These are phyloP conservation scores for Lentinula sp. DNA, from an alignment of 768 basidiomycete species.

Conservation along the genomic window DNA sequence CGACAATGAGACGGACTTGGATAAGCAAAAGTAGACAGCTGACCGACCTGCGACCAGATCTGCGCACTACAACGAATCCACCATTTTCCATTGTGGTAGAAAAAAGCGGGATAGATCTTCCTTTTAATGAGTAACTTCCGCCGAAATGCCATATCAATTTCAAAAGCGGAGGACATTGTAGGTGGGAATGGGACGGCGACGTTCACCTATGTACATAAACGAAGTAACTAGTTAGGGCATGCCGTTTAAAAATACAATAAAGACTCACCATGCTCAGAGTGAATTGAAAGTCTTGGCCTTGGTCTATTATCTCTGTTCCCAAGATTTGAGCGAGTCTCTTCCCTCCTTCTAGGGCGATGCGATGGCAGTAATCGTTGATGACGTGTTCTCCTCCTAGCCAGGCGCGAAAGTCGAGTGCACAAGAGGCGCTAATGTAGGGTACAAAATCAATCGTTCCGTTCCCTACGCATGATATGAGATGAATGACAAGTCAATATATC, in stretches of 20 bases:
- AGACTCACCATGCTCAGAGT: slow-evolving; percentile 63
- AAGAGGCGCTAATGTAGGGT: slow-evolving; percentile 45
- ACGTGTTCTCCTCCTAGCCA: slow-evolving; percentile 70
- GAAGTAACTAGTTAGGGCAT: not conserved
- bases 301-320: slow-evolving; percentile 58
- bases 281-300: slow-evolving; percentile 38
- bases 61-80: slow-evolving; percentile 37
- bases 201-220: slow-evolving; percentile 21
- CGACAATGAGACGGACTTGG: not conserved
- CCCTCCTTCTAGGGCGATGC: slow-evolving; percentile 64
- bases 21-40: not conserved
- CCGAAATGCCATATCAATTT: slow-evolving; percentile 19
- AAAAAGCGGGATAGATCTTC: slow-evolving; percentile 26
- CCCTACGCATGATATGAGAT: slow-evolving; percentile 34
- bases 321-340: slow-evolving; percentile 50
- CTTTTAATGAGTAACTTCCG: slow-evolving; percentile 21
- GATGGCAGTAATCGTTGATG: slow-evolving; percentile 67
- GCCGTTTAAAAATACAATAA: not conserved
- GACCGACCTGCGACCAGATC: slow-evolving; percentile 30
- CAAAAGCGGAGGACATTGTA: slow-evolving; percentile 10
- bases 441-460: slow-evolving; percentile 56
- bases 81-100: slow-evolving; percentile 30
- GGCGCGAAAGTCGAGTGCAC: slow-evolving; percentile 67
- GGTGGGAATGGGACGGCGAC: slow-evolving; percentile 27
- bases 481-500: not conserved